Percentiles rank a stretch among this genome's conserved stretches.
These are phyloP conservation scores for Sphagnum tenellum DNA, from an alignment of 225 moss, liverwort and hornwort species.

Conservation along the genomic window DNA sequence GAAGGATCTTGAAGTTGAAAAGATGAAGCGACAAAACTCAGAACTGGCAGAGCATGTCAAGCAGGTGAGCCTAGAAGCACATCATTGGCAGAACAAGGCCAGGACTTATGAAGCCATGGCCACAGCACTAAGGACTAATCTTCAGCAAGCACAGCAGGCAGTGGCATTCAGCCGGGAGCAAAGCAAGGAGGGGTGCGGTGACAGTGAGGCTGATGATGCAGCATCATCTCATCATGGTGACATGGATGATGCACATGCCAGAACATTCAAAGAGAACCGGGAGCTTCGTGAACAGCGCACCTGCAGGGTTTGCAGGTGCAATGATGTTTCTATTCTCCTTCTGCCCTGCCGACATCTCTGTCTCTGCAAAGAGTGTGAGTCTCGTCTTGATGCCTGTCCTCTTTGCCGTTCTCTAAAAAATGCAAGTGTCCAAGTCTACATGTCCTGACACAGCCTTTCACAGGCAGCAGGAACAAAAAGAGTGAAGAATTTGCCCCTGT, in stretches of 20 bases:
- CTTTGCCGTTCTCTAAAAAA: conserved; percentile 73
- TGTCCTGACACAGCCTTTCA: conserved; percentile 35
- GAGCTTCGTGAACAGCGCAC: conserved; percentile 88
- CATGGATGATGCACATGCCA: conserved; percentile 56
- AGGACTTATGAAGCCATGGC: conserved; percentile 50
- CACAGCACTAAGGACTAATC: conserved; percentile 35
- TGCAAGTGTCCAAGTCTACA: conserved; percentile 87
- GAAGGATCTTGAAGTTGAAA: conserved; percentile 71
- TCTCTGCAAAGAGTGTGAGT: conserved; percentile 84
- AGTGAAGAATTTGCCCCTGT: conserved; percentile 1
- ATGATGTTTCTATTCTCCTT: conserved; percentile 78
- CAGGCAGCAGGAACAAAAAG: conserved; percentile 2
- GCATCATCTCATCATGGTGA: conserved; percentile 85
- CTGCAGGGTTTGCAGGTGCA: conserved; percentile 77
- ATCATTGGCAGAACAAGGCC: conserved; percentile 71
- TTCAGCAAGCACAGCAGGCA: conserved; percentile 74
- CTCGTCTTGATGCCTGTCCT: conserved; percentile 66
- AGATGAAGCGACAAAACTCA: conserved; percentile 61
- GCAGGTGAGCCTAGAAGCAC: conserved; percentile 55
- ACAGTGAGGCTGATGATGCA: conserved; percentile 85
- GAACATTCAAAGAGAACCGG: conserved; percentile 61
- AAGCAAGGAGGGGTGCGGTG: conserved; percentile 88
- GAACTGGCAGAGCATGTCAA: conserved; percentile 72
- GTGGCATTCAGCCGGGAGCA: conserved; percentile 66
- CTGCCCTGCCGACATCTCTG: conserved; percentile 90